Percentiles rank a stretch among this genome's conserved stretches.
Conservation (phyloP, 1,139 yeast genomes). For the Pichia sp. region DNA sequence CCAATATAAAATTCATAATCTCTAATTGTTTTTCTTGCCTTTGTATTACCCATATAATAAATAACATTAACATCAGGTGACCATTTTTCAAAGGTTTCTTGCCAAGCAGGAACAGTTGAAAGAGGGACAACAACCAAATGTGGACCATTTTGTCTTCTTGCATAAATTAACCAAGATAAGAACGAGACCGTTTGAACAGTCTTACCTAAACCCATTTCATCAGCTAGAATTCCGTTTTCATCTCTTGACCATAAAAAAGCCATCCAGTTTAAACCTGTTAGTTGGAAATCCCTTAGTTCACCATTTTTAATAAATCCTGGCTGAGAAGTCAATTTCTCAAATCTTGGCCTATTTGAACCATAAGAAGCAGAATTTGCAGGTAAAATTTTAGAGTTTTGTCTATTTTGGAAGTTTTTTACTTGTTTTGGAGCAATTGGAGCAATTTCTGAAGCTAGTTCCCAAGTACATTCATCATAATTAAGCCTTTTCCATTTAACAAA, state of each 20-base stretch:
- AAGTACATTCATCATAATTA: conserved; percentile 91
- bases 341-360: conserved; percentile 73
- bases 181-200: conserved; percentile 97
- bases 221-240: conserved; percentile 96
- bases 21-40: conserved; percentile 74
- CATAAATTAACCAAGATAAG: conserved; percentile 87
- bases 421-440: conserved; percentile 80
- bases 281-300: conserved; percentile 90
- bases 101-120: conserved; percentile 98
- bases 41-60: conserved; percentile 87
- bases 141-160: conserved; percentile 95
- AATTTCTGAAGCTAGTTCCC: conserved; percentile 91
- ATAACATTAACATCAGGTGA: conserved; percentile 92
- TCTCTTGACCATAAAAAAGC: conserved; percentile 97
- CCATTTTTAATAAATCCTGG: conserved; percentile 90
- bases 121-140: conserved; percentile 94
- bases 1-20: conserved; percentile 73
- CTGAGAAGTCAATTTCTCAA: conserved; percentile 80
- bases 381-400: conserved; percentile 76
- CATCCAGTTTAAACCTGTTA: conserved; percentile 99
- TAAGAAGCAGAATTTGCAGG: conserved; percentile 79
- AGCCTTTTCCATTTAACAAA: conserved; percentile 91
- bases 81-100: conserved; percentile 97
- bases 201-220: conserved; percentile 98
- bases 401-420: conserved; percentile 75